A percentile compares a stretch with the other conserved stretches of the same genome.
phyloP scores from a whole-genome alignment of 371 early-diverging fungal species.

The Capillidium heterosporum region DNA sequence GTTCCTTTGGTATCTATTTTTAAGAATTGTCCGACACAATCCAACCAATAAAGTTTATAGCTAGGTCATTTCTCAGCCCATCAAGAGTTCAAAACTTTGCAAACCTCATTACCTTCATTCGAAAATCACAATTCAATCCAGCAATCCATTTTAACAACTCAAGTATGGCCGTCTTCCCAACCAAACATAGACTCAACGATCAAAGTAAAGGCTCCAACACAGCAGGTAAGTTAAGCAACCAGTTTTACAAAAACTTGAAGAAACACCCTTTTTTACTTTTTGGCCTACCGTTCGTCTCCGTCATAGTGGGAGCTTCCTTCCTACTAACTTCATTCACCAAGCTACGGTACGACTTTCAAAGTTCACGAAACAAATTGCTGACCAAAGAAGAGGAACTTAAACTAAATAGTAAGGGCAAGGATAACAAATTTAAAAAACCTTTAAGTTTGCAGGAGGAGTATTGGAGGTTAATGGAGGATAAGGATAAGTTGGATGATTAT shows the following conservation, averaged over 20 bases:
- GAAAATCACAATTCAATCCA: too few relatives aligned
- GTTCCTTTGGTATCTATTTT: too few relatives aligned
- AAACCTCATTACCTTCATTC: too few relatives aligned
- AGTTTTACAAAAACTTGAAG: not conserved
- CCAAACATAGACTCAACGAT: too few relatives aligned
- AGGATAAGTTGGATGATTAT: constrained; percentile 2
- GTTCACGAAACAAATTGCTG: not conserved
- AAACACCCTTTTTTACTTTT: constrained; percentile 4
- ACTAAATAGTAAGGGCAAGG: not conserved
- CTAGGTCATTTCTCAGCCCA: too few relatives aligned
- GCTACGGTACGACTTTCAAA: constrained; percentile 1
- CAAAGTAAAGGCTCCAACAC: not conserved
- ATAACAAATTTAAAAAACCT: not conserved
- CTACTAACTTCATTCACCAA: not conserved
- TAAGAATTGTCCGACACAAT: too few relatives aligned
- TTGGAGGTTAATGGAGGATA: constrained; percentile 4
- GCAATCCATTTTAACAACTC: too few relatives aligned
- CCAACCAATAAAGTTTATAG: too few relatives aligned
- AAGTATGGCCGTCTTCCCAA: too few relatives aligned
- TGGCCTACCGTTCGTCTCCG: constrained; percentile 1
- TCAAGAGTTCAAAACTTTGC: too few relatives aligned
- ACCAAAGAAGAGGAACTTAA: not conserved
- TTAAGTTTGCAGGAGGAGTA: constrained; percentile 1
- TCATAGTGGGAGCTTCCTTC: constrained; percentile 4
- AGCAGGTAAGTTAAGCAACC: not conserved